Conservation (phyloP, 306 rosid genomes). For the Biancaea sappan region DNA sequence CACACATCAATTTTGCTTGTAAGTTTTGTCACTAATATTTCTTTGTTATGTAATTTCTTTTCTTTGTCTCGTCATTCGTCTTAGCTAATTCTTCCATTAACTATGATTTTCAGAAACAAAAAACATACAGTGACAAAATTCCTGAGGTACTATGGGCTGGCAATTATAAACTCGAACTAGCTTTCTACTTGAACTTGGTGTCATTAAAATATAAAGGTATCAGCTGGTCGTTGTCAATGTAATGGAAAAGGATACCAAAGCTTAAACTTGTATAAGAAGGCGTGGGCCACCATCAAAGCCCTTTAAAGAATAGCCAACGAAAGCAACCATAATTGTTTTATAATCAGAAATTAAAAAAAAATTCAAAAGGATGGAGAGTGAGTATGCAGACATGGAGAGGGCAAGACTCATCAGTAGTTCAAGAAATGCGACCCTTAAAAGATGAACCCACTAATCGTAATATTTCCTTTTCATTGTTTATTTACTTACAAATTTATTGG, state of each 20-base stretch:
- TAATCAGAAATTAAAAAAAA: constrained; percentile 12
- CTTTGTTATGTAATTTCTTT: constrained; percentile 3
- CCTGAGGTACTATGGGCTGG: constrained; percentile 31
- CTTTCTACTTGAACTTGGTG: constrained; percentile 43
- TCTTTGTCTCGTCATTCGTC: background rate
- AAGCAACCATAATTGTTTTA: constrained; percentile 36
- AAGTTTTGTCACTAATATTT: background rate
- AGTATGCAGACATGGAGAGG: constrained; percentile 60
- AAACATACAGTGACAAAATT: constrained; percentile 37
- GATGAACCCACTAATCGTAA: constrained; percentile 54
- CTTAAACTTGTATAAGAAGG: constrained; percentile 43
- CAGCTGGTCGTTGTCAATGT: constrained; percentile 51
- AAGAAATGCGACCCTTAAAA: constrained; percentile 58
- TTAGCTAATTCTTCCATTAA: background rate
- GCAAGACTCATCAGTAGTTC: constrained; percentile 60
- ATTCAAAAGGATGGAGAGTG: constrained; percentile 33
- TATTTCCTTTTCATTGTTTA: constrained; percentile 44
- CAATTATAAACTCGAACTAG: constrained; percentile 36
- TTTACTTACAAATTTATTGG: constrained; percentile 25
- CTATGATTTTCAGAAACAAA: background rate
- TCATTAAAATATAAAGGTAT: constrained; percentile 44
- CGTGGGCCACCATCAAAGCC: constrained; percentile 46
- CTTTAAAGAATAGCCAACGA: constrained; percentile 42
- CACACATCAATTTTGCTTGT: constrained; percentile 14
- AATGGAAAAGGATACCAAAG: constrained; percentile 46